phyloP scores from a whole-genome alignment of 139 green algal genomes.

The Picochlorum sp. region DNA sequence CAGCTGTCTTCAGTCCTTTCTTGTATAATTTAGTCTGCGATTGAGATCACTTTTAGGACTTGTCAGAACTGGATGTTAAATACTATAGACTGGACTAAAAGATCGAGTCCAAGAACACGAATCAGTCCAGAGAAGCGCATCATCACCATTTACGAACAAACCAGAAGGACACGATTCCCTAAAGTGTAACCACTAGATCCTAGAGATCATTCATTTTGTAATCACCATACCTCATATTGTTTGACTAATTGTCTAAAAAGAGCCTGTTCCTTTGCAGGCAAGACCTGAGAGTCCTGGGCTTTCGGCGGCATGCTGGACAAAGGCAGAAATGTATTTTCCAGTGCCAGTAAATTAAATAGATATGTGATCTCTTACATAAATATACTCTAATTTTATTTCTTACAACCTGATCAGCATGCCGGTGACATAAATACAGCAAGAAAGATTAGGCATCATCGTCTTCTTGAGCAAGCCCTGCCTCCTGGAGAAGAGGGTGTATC shows the following conservation, averaged over 20 bases:
- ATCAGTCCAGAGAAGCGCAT: background rate
- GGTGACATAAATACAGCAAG: no score
- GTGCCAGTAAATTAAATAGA: background rate
- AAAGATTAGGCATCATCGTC: no score
- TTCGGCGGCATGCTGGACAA: conserved; percentile 6
- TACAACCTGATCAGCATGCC: no score
- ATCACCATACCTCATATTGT: conserved; percentile 68
- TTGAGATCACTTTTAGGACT: background rate
- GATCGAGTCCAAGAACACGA: no score
- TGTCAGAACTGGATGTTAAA: background rate
- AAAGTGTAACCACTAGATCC: background rate
- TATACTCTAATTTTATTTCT: no score
- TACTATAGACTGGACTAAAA: background rate
- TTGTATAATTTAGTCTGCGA: conserved; percentile 87
- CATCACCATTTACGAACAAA: background rate
- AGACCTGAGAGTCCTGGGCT: conserved; percentile 20
- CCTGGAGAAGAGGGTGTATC: conserved; percentile 46
- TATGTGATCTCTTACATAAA: background rate
- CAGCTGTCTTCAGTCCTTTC: conserved; percentile 90
- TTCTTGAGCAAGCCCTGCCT: no score
- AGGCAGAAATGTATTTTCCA: no score
- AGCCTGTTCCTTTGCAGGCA: conserved; percentile 63
- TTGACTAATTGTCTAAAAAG: conserved; percentile 76
- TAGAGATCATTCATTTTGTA: no score
- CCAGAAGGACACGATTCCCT: background rate